Evolutionary conservation across 2,329 filamentous ascomycete species (phyloP).

Genomic region (Fusarium buxicola): DNA sequence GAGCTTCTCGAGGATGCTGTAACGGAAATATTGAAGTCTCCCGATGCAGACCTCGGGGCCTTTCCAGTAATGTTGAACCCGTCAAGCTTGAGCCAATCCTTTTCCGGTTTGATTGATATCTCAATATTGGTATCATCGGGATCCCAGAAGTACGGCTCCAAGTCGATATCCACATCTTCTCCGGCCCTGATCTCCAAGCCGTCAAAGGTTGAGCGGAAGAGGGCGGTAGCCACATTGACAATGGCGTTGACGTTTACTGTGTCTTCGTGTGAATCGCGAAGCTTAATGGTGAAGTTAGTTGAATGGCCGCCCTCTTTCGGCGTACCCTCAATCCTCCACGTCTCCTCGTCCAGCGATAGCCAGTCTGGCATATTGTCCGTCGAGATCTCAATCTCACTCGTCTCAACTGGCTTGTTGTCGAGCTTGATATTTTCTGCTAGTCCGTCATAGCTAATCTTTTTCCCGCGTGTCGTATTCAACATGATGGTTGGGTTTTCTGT

Average conservation of each 20-base stretch:
- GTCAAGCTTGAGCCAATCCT: constrained; percentile 59
- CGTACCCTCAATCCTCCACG: constrained; percentile 72
- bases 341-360: constrained; percentile 73
- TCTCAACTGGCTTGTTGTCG: constrained; percentile 64
- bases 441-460: constrained; percentile 62
- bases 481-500: constrained; percentile 68
- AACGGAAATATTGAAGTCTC: constrained; percentile 50
- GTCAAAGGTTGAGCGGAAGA: constrained; percentile 57
- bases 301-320: constrained; percentile 69
- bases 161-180: constrained; percentile 55
- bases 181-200: constrained; percentile 56
- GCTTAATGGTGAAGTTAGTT: constrained; percentile 71
- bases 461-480: constrained; percentile 67
- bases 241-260: constrained; percentile 66
- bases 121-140: constrained; percentile 54
- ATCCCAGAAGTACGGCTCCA: constrained; percentile 56
- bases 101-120: constrained; percentile 51
- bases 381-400: constrained; percentile 64
- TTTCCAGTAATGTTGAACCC: constrained; percentile 55
- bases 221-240: constrained; percentile 50
- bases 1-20: constrained; percentile 51
- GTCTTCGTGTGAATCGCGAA: constrained; percentile 70
- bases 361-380: constrained; percentile 71
- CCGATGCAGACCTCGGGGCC: constrained; percentile 51
- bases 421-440: constrained; percentile 66